Conservation (phyloP, 139 green algal genomes). For the Pedinophyceae sp. region DNA sequence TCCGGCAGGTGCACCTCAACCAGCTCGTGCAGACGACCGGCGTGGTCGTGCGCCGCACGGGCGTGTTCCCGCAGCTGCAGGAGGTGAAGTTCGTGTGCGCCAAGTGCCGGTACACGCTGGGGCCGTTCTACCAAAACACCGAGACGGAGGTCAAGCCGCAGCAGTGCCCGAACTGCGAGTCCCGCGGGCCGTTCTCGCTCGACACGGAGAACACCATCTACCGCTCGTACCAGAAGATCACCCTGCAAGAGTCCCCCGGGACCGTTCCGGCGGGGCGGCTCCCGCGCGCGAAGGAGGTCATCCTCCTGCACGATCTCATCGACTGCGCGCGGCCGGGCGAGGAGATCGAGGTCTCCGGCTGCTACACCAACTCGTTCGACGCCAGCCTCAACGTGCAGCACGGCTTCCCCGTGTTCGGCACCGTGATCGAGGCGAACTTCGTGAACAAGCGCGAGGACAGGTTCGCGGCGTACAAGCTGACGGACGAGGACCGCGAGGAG, state of each 20-base stretch:
- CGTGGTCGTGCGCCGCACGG: conserved; percentile 87
- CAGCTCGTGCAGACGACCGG: conserved; percentile 66
- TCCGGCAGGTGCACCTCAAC: conserved; percentile 82
- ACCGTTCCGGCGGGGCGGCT: conserved; percentile 80
- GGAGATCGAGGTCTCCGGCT: conserved; percentile 82
- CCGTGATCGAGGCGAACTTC: conserved; percentile 87
- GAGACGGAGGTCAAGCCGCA: conserved; percentile 58
- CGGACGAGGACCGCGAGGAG: conserved; percentile 75
- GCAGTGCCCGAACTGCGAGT: conserved; percentile 68
- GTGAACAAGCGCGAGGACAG: conserved; percentile 58
- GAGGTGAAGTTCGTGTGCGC: conserved; percentile 78
- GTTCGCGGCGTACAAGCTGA: conserved; percentile 56
- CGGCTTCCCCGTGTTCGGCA: conserved; percentile 91
- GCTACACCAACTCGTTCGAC: conserved; percentile 88
- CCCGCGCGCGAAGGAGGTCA: conserved; percentile 89
- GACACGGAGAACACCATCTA: conserved; percentile 17
- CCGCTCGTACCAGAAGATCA: conserved; percentile 85
- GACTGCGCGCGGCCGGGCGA: conserved; percentile 82
- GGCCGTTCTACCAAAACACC: conserved; percentile 62
- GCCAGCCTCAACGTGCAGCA: conserved; percentile 66
- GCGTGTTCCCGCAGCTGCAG: conserved; percentile 93
- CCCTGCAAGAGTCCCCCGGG: conserved; percentile 89
- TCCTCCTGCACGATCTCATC: conserved; percentile 93
- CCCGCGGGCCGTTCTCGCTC: conserved; percentile 78
- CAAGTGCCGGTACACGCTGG: conserved; percentile 68